Evolutionary conservation across 768 basidiomycete genomes (phyloP).

Genomic region (Pleurotus tuber-regium): DNA sequence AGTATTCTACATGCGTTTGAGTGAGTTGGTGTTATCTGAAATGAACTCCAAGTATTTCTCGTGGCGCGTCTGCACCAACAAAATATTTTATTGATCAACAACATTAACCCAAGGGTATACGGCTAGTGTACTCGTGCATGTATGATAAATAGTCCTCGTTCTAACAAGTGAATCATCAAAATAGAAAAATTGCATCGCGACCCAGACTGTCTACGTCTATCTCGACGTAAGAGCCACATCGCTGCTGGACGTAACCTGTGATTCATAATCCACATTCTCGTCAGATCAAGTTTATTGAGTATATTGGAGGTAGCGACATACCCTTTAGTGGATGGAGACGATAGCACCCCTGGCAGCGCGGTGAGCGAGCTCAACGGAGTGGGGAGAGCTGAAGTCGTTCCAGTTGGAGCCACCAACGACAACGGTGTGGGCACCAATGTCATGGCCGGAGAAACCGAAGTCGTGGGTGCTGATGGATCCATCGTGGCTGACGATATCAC

Average conservation of each 20-base stretch:
- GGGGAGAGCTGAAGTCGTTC: slow-evolving; percentile 22
- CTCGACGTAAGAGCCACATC: slow-evolving; percentile 3
- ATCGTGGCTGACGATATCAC: slow-evolving; percentile 25
- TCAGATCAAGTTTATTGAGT: neutral
- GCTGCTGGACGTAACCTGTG: slow-evolving; percentile 9
- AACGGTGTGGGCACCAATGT: slow-evolving; percentile 26
- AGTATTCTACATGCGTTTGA: too few species aligned
- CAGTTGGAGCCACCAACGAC: slow-evolving; percentile 26
- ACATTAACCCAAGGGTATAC: slow-evolving; percentile 5
- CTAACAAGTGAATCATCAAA: slow-evolving; percentile 6
- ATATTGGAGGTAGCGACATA: neutral
- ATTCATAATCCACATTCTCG: neutral
- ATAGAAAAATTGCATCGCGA: neutral
- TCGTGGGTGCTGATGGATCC: slow-evolving; percentile 27
- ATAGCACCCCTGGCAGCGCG: slow-evolving; percentile 13
- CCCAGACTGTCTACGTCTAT: neutral
- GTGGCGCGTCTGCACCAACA: neutral
- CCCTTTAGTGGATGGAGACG: neutral
- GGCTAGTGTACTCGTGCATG: slow-evolving; percentile 2
- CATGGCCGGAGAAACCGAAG: slow-evolving; percentile 30
- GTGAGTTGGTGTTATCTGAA: neutral
- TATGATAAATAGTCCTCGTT: slow-evolving; percentile 6
- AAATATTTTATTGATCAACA: slow-evolving; percentile 7
- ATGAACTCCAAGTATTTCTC: neutral
- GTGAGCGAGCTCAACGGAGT: slow-evolving; percentile 22